Conservation (phyloP, 2,329 filamentous ascomycete genomes). For the Phyllosticta citrichinensis region DNA sequence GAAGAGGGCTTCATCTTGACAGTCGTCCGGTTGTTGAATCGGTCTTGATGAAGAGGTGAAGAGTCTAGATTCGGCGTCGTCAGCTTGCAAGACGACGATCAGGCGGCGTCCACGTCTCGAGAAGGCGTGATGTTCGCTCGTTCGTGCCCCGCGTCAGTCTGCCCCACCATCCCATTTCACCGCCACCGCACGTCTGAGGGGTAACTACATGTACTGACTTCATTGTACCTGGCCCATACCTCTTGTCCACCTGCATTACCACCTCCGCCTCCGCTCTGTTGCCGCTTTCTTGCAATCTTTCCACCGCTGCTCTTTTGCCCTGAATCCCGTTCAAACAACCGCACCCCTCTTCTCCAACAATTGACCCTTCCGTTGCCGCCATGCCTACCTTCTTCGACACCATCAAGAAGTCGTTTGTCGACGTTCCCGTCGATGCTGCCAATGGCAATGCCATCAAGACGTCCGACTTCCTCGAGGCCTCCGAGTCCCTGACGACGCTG, state of each 20-base stretch:
- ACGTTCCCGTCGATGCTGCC: constrained; percentile 67
- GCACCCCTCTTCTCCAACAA: background rate
- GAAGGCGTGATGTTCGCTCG: background rate
- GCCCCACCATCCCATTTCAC: background rate
- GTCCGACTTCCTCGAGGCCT: constrained; percentile 79
- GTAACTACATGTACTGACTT: background rate
- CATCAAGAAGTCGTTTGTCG: constrained; percentile 71
- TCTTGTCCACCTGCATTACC: too few species aligned
- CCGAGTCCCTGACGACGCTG: constrained; percentile 74
- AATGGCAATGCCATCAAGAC: constrained; percentile 68
- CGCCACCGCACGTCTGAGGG: background rate
- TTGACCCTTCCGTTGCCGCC: background rate
- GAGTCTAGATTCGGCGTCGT: background rate
- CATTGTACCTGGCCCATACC: background rate
- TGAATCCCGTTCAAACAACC: background rate
- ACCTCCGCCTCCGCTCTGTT: too few species aligned
- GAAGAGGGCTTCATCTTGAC: background rate
- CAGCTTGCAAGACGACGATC: background rate
- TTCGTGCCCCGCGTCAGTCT: background rate
- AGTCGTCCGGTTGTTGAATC: background rate
- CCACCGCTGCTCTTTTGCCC: background rate
- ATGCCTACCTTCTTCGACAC: constrained; percentile 68
- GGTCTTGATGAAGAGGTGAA: background rate
- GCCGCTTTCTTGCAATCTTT: too few species aligned
- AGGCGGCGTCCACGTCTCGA: background rate